These are phyloP conservation scores for Sisymbrium altissimum DNA, from an alignment of 345 rosid genomes.

Conservation along the genomic window DNA sequence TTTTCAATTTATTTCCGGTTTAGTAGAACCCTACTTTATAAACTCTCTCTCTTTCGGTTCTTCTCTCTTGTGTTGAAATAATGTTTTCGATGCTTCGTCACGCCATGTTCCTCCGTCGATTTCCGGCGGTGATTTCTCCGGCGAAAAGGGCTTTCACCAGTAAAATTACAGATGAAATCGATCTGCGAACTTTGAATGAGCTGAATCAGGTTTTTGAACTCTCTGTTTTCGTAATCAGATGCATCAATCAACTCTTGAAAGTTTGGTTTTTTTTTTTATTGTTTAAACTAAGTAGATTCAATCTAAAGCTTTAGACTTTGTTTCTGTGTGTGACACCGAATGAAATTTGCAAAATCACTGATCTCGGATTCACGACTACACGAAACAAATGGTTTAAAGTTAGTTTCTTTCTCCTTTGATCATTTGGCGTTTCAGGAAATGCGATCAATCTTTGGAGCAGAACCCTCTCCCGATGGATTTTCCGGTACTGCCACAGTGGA, in stretches of 20 bases:
- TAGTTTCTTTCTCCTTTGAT: background rate
- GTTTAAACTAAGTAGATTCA: too few relatives aligned
- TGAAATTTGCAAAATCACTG: background rate
- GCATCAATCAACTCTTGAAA: background rate
- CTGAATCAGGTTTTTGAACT: slow-evolving; percentile 48
- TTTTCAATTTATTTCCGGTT: background rate
- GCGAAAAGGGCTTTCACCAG: slow-evolving; percentile 39
- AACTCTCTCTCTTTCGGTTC: background rate
- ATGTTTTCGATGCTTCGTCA: slow-evolving; percentile 12
- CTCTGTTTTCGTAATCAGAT: slow-evolving; percentile 4
- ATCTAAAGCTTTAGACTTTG: too few relatives aligned
- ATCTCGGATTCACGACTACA: background rate
- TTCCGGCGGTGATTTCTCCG: slow-evolving; percentile 28
- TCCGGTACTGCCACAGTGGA: slow-evolving; percentile 34
- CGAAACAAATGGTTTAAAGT: background rate
- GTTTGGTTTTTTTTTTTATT: background rate
- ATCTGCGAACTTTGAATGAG: slow-evolving; percentile 32
- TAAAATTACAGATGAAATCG: slow-evolving; percentile 20
- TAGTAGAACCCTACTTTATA: background rate
- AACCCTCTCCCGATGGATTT: slow-evolving; percentile 50
- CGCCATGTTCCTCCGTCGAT: slow-evolving; percentile 49
- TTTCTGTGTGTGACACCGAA: too few relatives aligned
- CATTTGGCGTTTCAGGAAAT: slow-evolving; percentile 56
- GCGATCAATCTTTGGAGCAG: slow-evolving; percentile 77
- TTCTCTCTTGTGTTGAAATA: background rate